Evolutionary conservation across 352 stramenopile genomes (phyloP), one percentile per base, ranked within the genome.

Genomic region (Discostella stelligera): DNA sequence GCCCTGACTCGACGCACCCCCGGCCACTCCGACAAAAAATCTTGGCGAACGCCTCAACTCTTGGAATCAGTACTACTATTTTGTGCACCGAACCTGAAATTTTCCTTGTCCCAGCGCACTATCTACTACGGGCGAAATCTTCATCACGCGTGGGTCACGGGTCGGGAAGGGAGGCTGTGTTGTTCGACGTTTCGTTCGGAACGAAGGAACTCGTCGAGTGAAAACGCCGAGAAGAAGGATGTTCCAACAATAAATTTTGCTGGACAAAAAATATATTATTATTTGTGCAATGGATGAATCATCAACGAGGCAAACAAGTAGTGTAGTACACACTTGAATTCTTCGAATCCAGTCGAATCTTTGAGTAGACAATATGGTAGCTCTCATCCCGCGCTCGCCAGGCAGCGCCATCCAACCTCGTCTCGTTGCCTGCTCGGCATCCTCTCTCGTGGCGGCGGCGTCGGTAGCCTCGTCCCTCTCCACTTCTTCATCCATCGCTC

Each of bases 401-500:
- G 32, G 32, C 10, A 32, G 39, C 32, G 20, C 32, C 32, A 44
- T 55, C 21, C 27, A 53, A 55, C 39, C 60, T 37, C 48, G 60
- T 54, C 44, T 32, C 44, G 30, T 53, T 18, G 7, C 60, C 13
- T 23, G 49, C 30, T 55, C 18, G 58, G 20, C 20, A n/a, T 44
- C 30, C 10, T 41, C 37, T 14, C 59, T 67, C 56, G 56, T 64
- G 8, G 56, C 56, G 10, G 59, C 56, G 3, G 56, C 56, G n/a
- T n/a, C n/a, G 21, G 6, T 23, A 9, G 8, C 49, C 49, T 18
- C 41, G 32, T 52, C 30, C 16, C 30, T 30, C 7, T 64, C 54
- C 16, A 64, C 65, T 20, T 23, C 27, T 2, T 67, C 44, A 11
- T 66, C 66, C 10, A 63, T 82, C 27, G 67, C 56, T 21, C 75